These are phyloP conservation scores for Sapria himalayana DNA, from an alignment of 345 rosid species.

Conservation along the genomic window DNA sequence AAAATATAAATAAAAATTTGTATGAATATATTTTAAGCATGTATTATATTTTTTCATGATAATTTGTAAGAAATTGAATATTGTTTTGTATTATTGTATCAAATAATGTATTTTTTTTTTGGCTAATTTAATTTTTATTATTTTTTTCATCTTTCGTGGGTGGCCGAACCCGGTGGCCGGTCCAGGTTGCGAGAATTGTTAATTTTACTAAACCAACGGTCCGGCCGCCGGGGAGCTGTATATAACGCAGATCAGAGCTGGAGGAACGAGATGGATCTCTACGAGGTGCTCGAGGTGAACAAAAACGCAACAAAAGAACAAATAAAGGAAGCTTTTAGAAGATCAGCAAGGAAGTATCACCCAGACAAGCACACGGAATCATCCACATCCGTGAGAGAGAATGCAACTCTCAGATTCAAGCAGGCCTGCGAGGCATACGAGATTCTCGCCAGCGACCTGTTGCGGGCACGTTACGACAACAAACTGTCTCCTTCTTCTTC, in stretches of 20 bases:
- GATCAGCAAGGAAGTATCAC: constrained; percentile 48
- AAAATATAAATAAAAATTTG: too few relatives aligned
- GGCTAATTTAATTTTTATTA: too few relatives aligned
- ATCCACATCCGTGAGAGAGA: constrained; percentile 22
- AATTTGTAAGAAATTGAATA: too few relatives aligned
- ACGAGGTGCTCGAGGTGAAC: constrained; percentile 40
- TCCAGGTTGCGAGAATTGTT: too few relatives aligned
- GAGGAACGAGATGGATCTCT: constrained; percentile 34
- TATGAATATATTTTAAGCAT: too few relatives aligned
- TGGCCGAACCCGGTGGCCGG: too few relatives aligned
- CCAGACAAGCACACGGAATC: constrained; percentile 78
- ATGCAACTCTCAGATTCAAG: constrained; percentile 50
- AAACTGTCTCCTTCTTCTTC: constrained; percentile 10
- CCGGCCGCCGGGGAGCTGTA: too few relatives aligned
- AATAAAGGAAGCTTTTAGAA: constrained; percentile 61
- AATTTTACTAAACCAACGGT: too few relatives aligned
- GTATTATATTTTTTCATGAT: too few relatives aligned
- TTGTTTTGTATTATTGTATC: too few relatives aligned
- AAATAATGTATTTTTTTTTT: too few relatives aligned
- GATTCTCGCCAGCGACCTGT: constrained; percentile 35
- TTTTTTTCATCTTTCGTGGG: too few relatives aligned
- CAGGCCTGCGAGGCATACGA: constrained; percentile 75
- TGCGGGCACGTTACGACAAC: constrained; percentile 46
- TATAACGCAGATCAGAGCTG: neutral
- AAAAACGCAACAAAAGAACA: constrained; percentile 52